phyloP scores from a whole-genome alignment of 1,139 yeast species.

The Pichia sp. region DNA sequence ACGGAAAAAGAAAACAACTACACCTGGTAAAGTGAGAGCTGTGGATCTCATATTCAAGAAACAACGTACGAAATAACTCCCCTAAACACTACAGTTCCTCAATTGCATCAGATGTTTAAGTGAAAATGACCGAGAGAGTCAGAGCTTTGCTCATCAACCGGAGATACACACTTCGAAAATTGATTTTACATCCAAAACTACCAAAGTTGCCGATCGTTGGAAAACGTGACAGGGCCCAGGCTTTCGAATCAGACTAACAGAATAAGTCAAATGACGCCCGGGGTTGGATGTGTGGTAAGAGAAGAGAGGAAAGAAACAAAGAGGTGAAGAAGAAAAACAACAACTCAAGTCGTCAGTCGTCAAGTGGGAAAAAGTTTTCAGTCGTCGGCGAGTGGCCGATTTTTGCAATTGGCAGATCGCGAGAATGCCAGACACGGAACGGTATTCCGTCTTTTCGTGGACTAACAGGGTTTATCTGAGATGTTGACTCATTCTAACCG shows the following conservation, averaged over 20 bases:
- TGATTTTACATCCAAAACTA: constrained; percentile 10
- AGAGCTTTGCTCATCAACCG: constrained; percentile 20
- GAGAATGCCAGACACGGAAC: not conserved
- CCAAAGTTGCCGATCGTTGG: constrained; percentile 5
- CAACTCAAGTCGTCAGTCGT: not conserved
- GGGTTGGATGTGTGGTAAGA: constrained; percentile 11
- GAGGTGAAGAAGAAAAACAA: not conserved
- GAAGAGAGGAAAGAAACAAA: not conserved
- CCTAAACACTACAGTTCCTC: not conserved
- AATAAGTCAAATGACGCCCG: constrained; percentile 15
- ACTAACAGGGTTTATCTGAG: too few species aligned
- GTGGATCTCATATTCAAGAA: constrained; percentile 13
- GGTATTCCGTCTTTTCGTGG: too few species aligned
- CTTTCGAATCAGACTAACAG: constrained; percentile 15
- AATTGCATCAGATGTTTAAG: constrained; percentile 10
- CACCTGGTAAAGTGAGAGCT: constrained; percentile 4
- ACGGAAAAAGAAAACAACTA: not conserved
- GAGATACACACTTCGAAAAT: constrained; percentile 20
- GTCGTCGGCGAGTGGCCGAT: too few species aligned
- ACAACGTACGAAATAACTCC: not conserved
- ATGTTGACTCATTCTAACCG: too few species aligned
- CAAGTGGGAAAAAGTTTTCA: not conserved
- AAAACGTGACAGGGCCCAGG: constrained; percentile 10
- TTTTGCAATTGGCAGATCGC: not conserved
- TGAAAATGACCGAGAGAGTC: constrained; percentile 22